Conservation (phyloP, 2,329 filamentous ascomycete species). For the Aspergillus glaucus region DNA sequence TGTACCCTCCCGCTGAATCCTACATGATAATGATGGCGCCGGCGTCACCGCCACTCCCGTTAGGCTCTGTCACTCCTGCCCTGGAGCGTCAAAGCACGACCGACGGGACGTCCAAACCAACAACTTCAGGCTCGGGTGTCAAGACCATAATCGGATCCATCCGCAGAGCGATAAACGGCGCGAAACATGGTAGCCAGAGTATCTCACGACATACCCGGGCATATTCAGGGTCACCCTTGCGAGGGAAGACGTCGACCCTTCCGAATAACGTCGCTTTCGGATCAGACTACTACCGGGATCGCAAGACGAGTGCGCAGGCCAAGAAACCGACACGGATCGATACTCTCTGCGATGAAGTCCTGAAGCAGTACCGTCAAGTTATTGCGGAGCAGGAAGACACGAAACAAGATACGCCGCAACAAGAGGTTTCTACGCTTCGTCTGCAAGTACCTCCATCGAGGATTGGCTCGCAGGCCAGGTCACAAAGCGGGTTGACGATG, state of each 20-base stretch:
- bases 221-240: slow-evolving; percentile 26
- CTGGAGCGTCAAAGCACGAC: slow-evolving; percentile 25
- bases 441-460: slow-evolving; percentile 11
- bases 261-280: slow-evolving; percentile 41
- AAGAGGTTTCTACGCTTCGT: slow-evolving; percentile 1
- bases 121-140: slow-evolving; percentile 57
- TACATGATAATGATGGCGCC: slow-evolving; percentile 64
- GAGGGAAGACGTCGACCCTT: slow-evolving; percentile 36
- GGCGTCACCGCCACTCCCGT: slow-evolving; percentile 38
- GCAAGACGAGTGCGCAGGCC: slow-evolving; percentile 26
- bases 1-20: slow-evolving; percentile 75
- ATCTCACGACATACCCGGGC: slow-evolving; percentile 31
- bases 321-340: slow-evolving; percentile 65
- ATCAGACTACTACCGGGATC: slow-evolving; percentile 39
- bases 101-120: slow-evolving; percentile 20
- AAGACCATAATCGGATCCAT: slow-evolving; percentile 82
- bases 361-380: slow-evolving; percentile 71
- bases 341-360: slow-evolving; percentile 68
- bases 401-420: slow-evolving; percentile 4
- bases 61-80: slow-evolving; percentile 18
- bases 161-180: slow-evolving; percentile 68
- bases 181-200: slow-evolving; percentile 32
- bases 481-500: slow-evolving; percentile 56
- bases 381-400: slow-evolving; percentile 39
- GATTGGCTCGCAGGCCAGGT: slow-evolving; percentile 26